Evolutionary conservation across 2,329 filamentous ascomycete species (phyloP), one percentile per base, ranked within the genome.

Genomic region (Herpotrichia juniperi): DNA sequence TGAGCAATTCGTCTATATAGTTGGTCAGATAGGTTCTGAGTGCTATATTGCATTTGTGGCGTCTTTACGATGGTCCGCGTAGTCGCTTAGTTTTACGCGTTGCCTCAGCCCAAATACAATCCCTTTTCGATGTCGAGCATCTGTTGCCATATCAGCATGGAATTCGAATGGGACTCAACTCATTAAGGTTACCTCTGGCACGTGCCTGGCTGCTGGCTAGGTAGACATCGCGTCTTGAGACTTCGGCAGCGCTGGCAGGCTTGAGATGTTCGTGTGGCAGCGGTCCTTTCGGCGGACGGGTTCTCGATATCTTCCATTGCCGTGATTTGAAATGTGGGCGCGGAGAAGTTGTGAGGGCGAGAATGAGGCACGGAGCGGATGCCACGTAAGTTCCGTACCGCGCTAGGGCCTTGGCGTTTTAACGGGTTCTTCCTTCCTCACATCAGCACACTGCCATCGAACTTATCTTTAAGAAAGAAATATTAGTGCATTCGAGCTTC

Each of bases 241-340:
- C 45, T 65, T n/a, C 69, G 62, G 45, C 70, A 73, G 28, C 66
- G 58, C 47, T 71, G 64, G 48, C 70, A 73, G 2, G 70, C 70
- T 46, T 73, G 68, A 2, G 53, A 52, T 8, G 65, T 68, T 21
- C 69, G 67, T 11, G 51, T 12, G 2, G 48, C 52, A 11, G 48
- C 42, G 19, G 57, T 40, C 22, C 56, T 59, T 7, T 53, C 48
- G 25, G 50, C 53, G 45, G 45, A 42, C 24, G 62, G 51, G 14
- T 58, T 49, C 46, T 67, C 58, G 47, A 37, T 54, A 8, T 64
- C 53, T 48, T 64, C 66, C 69, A 71, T 72, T 50, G 39, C 56
- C 50, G 40, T 31, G 25, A 39, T 32, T 7, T 21, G n/a, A 4
- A 26, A 42, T 32, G 16, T 17, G 14, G 31, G 30, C 4, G 16